Evolutionary conservation across 176 grass and related monocot genomes (phyloP), one percentile per base, ranked within the genome.

Genomic region (Dendrocalamus sinicus): DNA sequence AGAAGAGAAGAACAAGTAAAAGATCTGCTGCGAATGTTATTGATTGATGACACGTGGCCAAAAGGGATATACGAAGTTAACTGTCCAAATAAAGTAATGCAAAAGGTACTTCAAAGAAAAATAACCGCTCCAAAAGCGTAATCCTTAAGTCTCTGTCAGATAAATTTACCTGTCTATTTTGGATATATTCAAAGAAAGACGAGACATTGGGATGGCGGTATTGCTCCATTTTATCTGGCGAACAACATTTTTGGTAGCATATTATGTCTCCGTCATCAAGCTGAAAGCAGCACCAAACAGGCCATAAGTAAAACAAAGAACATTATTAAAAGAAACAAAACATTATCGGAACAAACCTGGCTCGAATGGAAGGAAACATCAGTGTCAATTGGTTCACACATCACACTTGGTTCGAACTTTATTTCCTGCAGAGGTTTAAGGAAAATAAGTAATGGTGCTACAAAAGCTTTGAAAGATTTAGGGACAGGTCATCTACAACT

Each of bases 121-220:
- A 32, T 30, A 20, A n/a, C 55, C 8, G 8, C 9, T 81, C 37
- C 4, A 77, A 76, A 67, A 77, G 15, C 26, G 10, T 78, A 82
- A 46, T 39, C 30, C 2, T n/a, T 19, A 37, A 23, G 20, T 44
- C 52, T 46, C 47, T 12, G 30, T 9, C 28, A 80, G 30, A 79
- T 14, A 77, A 79, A 78, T 54, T 69, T 86, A 98, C 95, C 96
- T 95, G 96, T 80, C 93, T 92, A 73, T 95, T 98, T 60, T 88
- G 93, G 52, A 98, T 87, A 90, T 95, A 98, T 70, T 98, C 96
- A 67, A 98, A 95, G 92, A 94, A 98, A 75, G 89, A 95, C 28
- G 74, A 43, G 17, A 95, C 88, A 75, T 73, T 81, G 64, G 93
- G 93, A 94, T 86, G 88, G 22, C 88, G 85, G 47, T 72, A 83